Conservation (phyloP, 257 asterid species). For the Cynanchum wilfordii region DNA sequence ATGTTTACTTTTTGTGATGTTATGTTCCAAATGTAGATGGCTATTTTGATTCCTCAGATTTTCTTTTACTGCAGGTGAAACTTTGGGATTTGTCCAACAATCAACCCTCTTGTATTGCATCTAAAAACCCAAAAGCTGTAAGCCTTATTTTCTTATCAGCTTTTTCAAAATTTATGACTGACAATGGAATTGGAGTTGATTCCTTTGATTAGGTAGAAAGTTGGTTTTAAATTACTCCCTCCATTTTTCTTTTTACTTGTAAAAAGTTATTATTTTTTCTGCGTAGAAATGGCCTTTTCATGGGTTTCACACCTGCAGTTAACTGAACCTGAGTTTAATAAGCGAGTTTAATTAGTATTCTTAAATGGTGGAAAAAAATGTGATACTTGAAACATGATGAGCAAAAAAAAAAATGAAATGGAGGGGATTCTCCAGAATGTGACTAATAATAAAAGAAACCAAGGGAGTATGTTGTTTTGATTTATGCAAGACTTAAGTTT, state of each 20-base stretch:
- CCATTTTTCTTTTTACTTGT: too few relatives aligned
- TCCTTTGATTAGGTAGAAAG: neutral
- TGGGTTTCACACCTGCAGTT: too few relatives aligned
- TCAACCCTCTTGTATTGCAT: constrained; percentile 56
- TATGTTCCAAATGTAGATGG: neutral
- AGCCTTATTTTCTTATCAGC: constrained; percentile 4
- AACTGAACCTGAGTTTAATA: too few relatives aligned
- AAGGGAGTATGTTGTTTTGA: neutral
- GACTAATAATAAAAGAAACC: too few relatives aligned
- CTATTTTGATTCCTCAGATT: neutral
- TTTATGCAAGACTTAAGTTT: neutral
- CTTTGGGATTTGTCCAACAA: constrained; percentile 81
- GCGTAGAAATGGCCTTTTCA: too few relatives aligned
- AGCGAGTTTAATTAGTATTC: too few relatives aligned
- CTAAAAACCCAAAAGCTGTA: constrained; percentile 49
- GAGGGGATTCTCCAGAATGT: too few relatives aligned
- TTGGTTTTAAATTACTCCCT: neutral
- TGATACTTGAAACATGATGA: too few relatives aligned
- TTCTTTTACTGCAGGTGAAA: constrained; percentile 55
- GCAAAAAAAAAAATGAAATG: too few relatives aligned
- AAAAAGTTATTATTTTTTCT: too few relatives aligned
- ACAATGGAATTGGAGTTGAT: neutral
- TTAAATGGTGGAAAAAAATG: too few relatives aligned
- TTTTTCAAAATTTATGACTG: neutral
- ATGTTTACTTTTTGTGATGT: constrained; percentile 8